Evolutionary conservation across 306 rosid genomes (phyloP).

Genomic region (Trichosanthes truncata): DNA sequence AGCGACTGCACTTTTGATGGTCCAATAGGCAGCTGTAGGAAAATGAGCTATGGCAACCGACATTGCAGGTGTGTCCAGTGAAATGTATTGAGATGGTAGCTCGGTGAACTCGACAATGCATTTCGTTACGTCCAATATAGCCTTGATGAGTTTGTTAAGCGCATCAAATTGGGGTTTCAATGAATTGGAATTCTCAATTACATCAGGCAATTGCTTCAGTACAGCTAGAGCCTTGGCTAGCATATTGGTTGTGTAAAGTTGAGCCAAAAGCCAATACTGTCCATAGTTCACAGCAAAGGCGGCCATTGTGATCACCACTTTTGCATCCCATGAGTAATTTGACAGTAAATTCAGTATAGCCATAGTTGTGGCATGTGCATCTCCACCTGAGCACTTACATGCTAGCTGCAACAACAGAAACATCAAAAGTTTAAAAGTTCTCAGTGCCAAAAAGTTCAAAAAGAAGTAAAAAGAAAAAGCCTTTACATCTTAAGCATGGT

Average conservation of each 20-base stretch:
- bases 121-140: conserved; percentile 38
- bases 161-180: conserved; percentile 59
- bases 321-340: conserved; percentile 75
- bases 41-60: conserved; percentile 45
- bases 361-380: conserved; percentile 59
- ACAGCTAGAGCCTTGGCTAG: conserved; percentile 76
- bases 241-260: conserved; percentile 34
- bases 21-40: conserved; percentile 84
- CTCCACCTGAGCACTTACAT: conserved; percentile 63
- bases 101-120: conserved; percentile 46
- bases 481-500: not conserved
- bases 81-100: conserved; percentile 54
- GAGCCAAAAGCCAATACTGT: conserved; percentile 77
- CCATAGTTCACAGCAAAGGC: conserved; percentile 64
- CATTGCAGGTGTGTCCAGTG: conserved; percentile 58
- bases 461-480: not conserved
- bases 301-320: conserved; percentile 70
- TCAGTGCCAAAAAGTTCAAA: not conserved
- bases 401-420: conserved; percentile 32
- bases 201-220: conserved; percentile 57
- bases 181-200: conserved; percentile 35
- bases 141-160: conserved; percentile 41
- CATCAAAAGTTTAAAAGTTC: not conserved
- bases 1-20: conserved; percentile 54
- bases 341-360: conserved; percentile 47